Evolutionary conservation across 495 filamentous ascomycete species (phyloP).

Genomic region (Schizothecium vesticola): DNA sequence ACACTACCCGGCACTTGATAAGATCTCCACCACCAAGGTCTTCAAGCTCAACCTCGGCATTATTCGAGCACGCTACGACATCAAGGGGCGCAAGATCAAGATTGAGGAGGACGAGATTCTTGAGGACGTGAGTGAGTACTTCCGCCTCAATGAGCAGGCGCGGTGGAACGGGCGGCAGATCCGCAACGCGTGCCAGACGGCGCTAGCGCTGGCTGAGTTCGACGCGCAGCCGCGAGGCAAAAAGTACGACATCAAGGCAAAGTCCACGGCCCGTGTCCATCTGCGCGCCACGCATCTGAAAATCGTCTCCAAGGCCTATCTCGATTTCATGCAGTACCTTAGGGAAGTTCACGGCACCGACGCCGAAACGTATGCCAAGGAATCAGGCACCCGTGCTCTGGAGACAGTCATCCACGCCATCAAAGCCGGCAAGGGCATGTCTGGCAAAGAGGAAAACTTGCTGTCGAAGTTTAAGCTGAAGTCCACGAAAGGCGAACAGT

Average conservation of each 20-base stretch:
- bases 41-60: slow-evolving; percentile 12
- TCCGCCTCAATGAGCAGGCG: too few species aligned
- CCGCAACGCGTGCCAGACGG: slow-evolving; percentile 3
- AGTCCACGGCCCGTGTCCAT: not conserved
- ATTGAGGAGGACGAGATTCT: not conserved
- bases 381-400: too few species aligned
- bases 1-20: slow-evolving; percentile 29
- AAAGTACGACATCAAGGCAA: not conserved
- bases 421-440: too few species aligned
- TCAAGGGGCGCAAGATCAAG: not conserved
- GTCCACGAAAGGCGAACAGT: too few species aligned
- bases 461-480: too few species aligned
- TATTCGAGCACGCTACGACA: slow-evolving; percentile 2
- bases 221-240: slow-evolving; percentile 1
- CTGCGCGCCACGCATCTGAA: not conserved
- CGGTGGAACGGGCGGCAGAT: slow-evolving; percentile 5
- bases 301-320: not conserved
- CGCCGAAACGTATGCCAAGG: too few species aligned
- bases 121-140: not conserved
- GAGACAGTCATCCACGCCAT: too few species aligned
- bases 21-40: slow-evolving; percentile 6
- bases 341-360: too few species aligned
- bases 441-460: too few species aligned
- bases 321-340: not conserved
- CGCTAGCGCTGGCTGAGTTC: slow-evolving; percentile 2